Evolutionary conservation across 306 rosid genomes (phyloP).

Genomic region (Gastrolobium villosum): DNA sequence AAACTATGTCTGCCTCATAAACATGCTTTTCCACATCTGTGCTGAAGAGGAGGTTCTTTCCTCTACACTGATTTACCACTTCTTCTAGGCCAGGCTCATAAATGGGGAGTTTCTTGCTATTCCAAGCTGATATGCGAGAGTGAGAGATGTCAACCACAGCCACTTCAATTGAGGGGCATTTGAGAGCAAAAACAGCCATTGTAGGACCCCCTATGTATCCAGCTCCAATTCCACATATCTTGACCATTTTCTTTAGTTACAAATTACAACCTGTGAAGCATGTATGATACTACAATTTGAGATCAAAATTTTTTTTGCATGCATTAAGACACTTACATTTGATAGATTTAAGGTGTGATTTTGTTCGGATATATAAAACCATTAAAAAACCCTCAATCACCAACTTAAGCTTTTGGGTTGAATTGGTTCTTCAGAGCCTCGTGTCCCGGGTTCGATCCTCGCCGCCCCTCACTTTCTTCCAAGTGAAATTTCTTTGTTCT

Average conservation of each 20-base stretch:
- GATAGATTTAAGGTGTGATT: too few species aligned
- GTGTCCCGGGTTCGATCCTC: too few species aligned
- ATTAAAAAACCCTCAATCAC: too few species aligned
- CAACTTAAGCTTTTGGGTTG: too few species aligned
- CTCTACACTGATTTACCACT: conserved; percentile 75
- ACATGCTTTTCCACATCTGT: conserved; percentile 78
- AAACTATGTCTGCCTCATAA: conserved; percentile 77
- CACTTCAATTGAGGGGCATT: conserved; percentile 78
- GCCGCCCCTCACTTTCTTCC: too few species aligned
- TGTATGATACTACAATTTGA: conserved; percentile 30
- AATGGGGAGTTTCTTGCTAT: conserved; percentile 78
- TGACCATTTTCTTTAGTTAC: conserved; percentile 65
- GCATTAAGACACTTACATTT: background rate
- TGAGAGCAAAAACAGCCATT: conserved; percentile 87
- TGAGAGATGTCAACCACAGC: conserved; percentile 82
- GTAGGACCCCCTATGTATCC: conserved; percentile 93
- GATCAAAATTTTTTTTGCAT: conserved; percentile 15
- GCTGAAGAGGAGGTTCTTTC: conserved; percentile 83
- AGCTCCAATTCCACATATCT: conserved; percentile 90
- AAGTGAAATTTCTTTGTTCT: too few species aligned
- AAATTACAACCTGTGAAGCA: conserved; percentile 44
- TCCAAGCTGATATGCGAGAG: conserved; percentile 82
- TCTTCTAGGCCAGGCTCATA: conserved; percentile 86
- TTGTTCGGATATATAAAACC: too few species aligned
- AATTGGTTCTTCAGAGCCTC: too few species aligned